Conservation (phyloP, 1,139 yeast genomes). For the Saccharomycopsis phalli region DNA sequence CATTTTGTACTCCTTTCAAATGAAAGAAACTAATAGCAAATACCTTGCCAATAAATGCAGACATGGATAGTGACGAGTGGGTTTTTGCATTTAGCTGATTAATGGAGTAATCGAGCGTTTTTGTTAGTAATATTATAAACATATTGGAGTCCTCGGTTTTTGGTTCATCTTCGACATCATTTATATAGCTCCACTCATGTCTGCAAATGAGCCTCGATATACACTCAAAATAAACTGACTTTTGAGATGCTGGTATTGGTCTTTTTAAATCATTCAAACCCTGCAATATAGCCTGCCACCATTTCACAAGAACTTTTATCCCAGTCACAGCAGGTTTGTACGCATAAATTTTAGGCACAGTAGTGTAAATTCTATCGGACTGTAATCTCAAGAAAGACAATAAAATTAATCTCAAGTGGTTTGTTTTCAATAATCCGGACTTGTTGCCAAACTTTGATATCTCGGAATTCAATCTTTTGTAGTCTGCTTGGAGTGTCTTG, state of each 20-base stretch:
- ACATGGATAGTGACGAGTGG: conserved; percentile 43
- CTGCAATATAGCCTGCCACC: conserved; percentile 59
- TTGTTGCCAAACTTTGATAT: conserved; percentile 43
- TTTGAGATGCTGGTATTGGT: conserved; percentile 41
- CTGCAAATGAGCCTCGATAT: conserved; percentile 58
- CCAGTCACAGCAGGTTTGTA: conserved; percentile 17
- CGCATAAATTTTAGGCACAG: conserved; percentile 23
- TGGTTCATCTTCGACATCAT: conserved; percentile 21
- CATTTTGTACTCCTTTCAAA: conserved; percentile 52
- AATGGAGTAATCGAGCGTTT: conserved; percentile 51
- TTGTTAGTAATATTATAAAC: conserved; percentile 27
- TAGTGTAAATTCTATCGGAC: conserved; percentile 26
- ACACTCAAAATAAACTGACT: conserved; percentile 67
- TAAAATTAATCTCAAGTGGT: conserved; percentile 55
- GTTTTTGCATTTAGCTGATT: conserved; percentile 44
- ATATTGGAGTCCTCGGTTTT: conserved; percentile 11
- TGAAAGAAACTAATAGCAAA: conserved; percentile 60
- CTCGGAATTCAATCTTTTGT: conserved; percentile 38
- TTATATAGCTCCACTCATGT: conserved; percentile 47
- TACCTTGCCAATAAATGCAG: conserved; percentile 75
- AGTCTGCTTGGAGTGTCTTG: conserved; percentile 27
- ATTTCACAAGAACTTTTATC: conserved; percentile 37
- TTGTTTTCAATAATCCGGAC: conserved; percentile 50
- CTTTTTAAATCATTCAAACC: conserved; percentile 31
- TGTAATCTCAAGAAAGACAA: conserved; percentile 51